These are phyloP conservation scores for Discostella pseudostelligera DNA, from an alignment of 108 stramenopile species.

Conservation along the genomic window DNA sequence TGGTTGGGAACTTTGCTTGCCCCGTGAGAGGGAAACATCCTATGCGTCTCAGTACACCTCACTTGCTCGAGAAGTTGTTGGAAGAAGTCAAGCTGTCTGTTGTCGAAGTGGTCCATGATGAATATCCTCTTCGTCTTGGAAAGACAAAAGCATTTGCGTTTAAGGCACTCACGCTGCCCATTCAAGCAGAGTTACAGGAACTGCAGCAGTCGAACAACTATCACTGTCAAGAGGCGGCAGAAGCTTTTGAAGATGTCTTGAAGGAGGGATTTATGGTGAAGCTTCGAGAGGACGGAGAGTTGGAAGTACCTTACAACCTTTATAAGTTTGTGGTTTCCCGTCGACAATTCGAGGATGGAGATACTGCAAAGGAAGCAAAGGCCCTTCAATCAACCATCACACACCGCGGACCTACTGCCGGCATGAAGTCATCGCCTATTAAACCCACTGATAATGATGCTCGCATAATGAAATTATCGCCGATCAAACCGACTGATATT, in stretches of 20 bases:
- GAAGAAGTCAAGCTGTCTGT: slow-evolving; percentile 31
- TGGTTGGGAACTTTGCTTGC: slow-evolving; percentile 19
- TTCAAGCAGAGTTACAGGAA: slow-evolving; percentile 22
- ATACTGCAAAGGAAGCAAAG: slow-evolving; percentile 10
- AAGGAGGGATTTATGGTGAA: slow-evolving; percentile 44
- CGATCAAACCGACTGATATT: slow-evolving; percentile 10
- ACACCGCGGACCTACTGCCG: neutral
- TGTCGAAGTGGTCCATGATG: slow-evolving; percentile 26
- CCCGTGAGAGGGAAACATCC: slow-evolving; percentile 26
- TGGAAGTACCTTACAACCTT: slow-evolving; percentile 35
- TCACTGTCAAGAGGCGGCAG: slow-evolving; percentile 22
- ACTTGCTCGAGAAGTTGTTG: slow-evolving; percentile 31
- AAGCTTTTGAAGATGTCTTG: slow-evolving; percentile 37
- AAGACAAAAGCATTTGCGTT: slow-evolving; percentile 34
- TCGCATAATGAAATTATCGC: slow-evolving; percentile 2
- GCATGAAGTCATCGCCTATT: neutral
- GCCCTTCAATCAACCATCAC: neutral
- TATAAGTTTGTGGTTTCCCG: slow-evolving; percentile 39
- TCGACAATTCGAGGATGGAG: slow-evolving; percentile 31
- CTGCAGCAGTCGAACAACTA: slow-evolving; percentile 25
- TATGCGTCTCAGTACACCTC: slow-evolving; percentile 27
- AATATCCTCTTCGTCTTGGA: slow-evolving; percentile 39
- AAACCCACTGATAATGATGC: slow-evolving; percentile 16
- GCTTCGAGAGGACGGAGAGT: slow-evolving; percentile 19
- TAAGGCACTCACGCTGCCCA: slow-evolving; percentile 37